Base-by-base conservation (phyloP, 139 green algal genomes). In the Auxenochlorella protothecoides region DNA sequence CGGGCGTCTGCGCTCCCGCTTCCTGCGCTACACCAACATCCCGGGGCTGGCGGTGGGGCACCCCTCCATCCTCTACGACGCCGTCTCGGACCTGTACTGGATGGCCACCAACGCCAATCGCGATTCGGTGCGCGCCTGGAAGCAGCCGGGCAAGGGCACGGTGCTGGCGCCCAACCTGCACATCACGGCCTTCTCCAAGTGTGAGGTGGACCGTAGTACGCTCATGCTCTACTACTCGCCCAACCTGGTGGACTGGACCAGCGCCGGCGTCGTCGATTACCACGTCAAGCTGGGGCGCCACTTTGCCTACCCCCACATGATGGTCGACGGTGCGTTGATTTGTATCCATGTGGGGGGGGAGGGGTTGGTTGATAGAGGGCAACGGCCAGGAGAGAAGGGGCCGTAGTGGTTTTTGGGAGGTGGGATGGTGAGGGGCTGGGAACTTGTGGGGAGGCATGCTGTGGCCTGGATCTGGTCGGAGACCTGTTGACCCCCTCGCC, bases 301-400 rank as follows among this genome's bases (percentile, higher is more conserved):
- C 70, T 80, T 76, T 66, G 63, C 75, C 44, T 80, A 80, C 70
- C 75, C 75, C 3, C 75, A 80, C 69, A 80, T 80, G 75, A 61
- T 76, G 10, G 52, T 80, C 4, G 70, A 70, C 53, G 75, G 70
- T 65, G 70, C 51, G 69, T 44, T 44, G 27, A 44, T 44, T 44
- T 44, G 27, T 44, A 44, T 44, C 1, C 27, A 44, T 44, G 27
- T 44, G 27, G 27, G 27, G 27, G 27, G 27, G 27, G 27, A 44
- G 27, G 27, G 27, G 27, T 44, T 44, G 27, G 0, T 44, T 44
- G 27, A 44, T 44, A 44, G 27, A 44, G 27, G 27, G 27, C 0
- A 44, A 44, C 27, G 27, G 27, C 27, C 1, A 1, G 27, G 27
- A 44, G 27, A 44, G 27, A 44, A 44, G 27, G 27, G 27, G 27